A percentile compares a stretch with the other conserved stretches of the same genome.
phyloP scores from a whole-genome alignment of 371 early-diverging fungal species.

The Fennellomyces sp. region DNA sequence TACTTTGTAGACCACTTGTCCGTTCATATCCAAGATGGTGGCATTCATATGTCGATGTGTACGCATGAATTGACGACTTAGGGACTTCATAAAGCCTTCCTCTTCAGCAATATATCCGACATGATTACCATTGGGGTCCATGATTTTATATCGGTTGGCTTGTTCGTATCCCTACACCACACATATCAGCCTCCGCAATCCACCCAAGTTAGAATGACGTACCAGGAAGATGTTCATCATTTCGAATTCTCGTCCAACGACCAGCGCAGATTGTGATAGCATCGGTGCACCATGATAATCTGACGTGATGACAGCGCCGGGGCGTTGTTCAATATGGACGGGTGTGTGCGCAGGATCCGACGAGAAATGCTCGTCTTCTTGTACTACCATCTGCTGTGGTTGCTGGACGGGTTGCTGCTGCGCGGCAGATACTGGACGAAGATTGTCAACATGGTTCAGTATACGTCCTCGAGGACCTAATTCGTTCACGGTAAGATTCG shows the following conservation, averaged over 20 bases:
- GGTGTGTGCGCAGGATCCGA: conserved; percentile 22
- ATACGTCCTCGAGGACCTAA: conserved; percentile 46
- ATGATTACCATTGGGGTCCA: conserved; percentile 69
- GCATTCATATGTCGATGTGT: conserved; percentile 85
- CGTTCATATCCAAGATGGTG: conserved; percentile 68
- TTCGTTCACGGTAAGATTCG: background rate
- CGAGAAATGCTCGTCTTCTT: conserved; percentile 13
- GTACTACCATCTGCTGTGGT: background rate
- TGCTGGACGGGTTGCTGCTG: background rate
- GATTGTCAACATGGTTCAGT: conserved; percentile 31
- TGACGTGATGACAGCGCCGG: conserved; percentile 35
- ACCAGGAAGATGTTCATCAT: conserved; percentile 80
- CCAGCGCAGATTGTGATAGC: conserved; percentile 62
- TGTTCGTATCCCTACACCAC: conserved; percentile 89
- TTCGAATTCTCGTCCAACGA: conserved; percentile 80
- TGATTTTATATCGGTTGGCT: conserved; percentile 86
- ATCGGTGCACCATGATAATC: conserved; percentile 44
- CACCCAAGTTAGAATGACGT: conserved; percentile 7
- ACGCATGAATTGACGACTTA: conserved; percentile 76
- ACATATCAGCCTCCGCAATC: too few relatives aligned
- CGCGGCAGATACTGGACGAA: background rate
- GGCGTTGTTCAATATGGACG: conserved; percentile 35
- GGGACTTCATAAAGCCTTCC: conserved; percentile 60
- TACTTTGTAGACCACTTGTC: conserved; percentile 73
- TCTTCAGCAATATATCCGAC: conserved; percentile 87